Evolutionary conservation across 257 asterid genomes (phyloP).

Genomic region (Oldenlandia corymbosa): DNA sequence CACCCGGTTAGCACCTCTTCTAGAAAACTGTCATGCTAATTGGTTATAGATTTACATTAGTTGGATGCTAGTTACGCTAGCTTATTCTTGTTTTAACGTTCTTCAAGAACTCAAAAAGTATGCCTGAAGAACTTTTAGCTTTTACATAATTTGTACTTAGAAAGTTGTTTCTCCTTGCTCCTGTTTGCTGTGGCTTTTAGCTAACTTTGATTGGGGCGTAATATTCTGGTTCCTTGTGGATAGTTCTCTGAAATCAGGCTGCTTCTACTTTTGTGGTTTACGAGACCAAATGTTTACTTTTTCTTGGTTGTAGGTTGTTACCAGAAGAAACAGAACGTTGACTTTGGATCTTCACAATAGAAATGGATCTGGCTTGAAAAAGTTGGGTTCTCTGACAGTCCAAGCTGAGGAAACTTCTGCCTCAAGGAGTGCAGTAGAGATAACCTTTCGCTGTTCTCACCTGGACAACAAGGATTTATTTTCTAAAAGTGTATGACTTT

Average conservation of each 20-base stretch:
- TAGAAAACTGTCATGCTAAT: too few relatives aligned
- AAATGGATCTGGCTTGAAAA: constrained; percentile 33
- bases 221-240: not conserved
- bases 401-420: constrained; percentile 67
- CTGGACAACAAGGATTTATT: constrained; percentile 67
- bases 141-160: not conserved
- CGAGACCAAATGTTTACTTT: not conserved
- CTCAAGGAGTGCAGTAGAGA: constrained; percentile 56
- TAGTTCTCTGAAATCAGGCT: not conserved
- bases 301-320: constrained; percentile 46
- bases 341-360: constrained; percentile 46
- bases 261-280: not conserved
- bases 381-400: constrained; percentile 51
- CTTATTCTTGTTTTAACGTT: not conserved
- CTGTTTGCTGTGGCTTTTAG: not conserved
- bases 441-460: constrained; percentile 45
- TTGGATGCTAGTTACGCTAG: not conserved
- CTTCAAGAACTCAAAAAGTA: constrained; percentile 1
- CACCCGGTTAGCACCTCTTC: not conserved
- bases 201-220: not conserved
- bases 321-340: constrained; percentile 40
- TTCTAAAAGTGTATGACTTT: constrained; percentile 58
- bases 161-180: not conserved
- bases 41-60: not conserved
- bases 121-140: not conserved